Evolutionary conservation across 805 yeast genomes (phyloP), one percentile per base, ranked within the genome.

Genomic region (Sugiyamaella smithiae): DNA sequence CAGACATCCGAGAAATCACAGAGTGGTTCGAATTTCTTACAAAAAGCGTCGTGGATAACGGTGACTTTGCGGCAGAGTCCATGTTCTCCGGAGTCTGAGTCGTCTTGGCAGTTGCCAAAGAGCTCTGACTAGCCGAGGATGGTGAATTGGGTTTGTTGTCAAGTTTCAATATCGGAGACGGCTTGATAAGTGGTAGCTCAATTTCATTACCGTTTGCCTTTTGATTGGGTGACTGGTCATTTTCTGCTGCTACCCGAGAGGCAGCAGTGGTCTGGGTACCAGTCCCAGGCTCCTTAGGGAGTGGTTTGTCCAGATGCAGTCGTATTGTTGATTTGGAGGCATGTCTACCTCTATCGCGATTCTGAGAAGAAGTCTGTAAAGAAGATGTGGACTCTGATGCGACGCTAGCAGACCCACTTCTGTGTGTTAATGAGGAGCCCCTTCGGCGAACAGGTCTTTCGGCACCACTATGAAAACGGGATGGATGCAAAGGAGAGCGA

Each of bases 241-340:
- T n/a, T n/a, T n/a, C n/a, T n/a, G n/a, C n/a, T n/a, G n/a, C n/a
- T n/a, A n/a, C n/a, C n/a, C n/a, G n/a, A n/a, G n/a, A n/a, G n/a
- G n/a, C n/a, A n/a, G n/a, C n/a, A n/a, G n/a, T n/a, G n/a, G n/a
- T n/a, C n/a, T n/a, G n/a, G n/a, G n/a, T n/a, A n/a, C n/a, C n/a
- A n/a, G n/a, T n/a, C n/a, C 23, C n/a, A 28, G 53, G 53, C 20
- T 46, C 48, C 25, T 47, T 42, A 1, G 54, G 54, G 11, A 50
- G 33, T 7, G 54, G 54, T 26, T 50, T 50, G 26, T 50, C 48
- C 12, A 50, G 42, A 4, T 33, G 40, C 22, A 35, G 20, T 20
- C 16, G 12, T 16, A 35, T n/a, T 4, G 16, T 16, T n/a, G 14
- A n/a, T 6, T 29, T 29, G 8, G 33, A 29, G 33, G 33, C 7